phyloP scores from a whole-genome alignment of 305 asterid species.

The Fraxinus baroniana region DNA sequence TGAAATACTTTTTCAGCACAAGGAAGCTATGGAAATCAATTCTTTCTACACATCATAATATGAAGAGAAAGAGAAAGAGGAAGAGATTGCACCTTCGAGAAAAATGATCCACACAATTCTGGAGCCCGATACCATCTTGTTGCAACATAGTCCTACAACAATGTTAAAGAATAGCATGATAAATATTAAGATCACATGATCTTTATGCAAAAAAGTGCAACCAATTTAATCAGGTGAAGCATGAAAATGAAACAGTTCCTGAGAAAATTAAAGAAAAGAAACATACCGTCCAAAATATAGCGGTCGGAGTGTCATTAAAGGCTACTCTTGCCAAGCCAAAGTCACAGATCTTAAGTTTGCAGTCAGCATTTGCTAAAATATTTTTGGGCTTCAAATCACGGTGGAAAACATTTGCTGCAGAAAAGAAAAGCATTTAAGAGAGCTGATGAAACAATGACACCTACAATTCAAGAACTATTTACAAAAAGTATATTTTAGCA shows the following conservation, averaged over 20 bases:
- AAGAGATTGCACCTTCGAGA: conserved; percentile 74
- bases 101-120: conserved; percentile 89
- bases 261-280: conserved; percentile 22
- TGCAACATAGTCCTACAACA: conserved; percentile 84
- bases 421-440: conserved; percentile 16
- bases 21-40: background rate
- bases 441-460: conserved; percentile 1
- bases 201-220: conserved; percentile 8
- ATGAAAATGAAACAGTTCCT: conserved; percentile 1
- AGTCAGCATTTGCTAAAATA: conserved; percentile 92
- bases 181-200: conserved; percentile 13
- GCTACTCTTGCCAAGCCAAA: conserved; percentile 98
- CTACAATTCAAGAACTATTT: background rate
- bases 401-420: conserved; percentile 89
- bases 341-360: conserved; percentile 90
- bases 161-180: conserved; percentile 14
- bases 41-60: background rate
- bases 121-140: conserved; percentile 97
- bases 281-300: conserved; percentile 94
- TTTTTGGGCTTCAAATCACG: conserved; percentile 92
- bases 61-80: background rate
- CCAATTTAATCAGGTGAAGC: background rate
- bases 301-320: conserved; percentile 92
- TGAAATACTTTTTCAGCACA: background rate
- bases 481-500: background rate